These are phyloP conservation scores for Starmerella vitae DNA, from an alignment of 805 yeast species.

Conservation along the genomic window DNA sequence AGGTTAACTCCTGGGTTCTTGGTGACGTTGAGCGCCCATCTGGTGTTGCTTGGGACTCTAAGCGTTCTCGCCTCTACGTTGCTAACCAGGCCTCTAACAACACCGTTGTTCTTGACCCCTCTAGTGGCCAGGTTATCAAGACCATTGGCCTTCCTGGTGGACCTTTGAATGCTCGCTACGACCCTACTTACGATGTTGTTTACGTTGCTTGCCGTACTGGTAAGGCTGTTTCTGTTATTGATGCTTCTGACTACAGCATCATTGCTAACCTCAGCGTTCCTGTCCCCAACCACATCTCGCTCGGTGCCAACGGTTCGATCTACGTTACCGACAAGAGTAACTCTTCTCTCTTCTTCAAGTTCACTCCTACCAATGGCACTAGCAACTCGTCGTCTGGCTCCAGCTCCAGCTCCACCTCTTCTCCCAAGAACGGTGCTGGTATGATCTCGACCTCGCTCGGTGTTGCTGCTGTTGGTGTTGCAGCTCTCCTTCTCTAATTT, in stretches of 20 bases:
- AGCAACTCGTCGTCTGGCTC: background rate
- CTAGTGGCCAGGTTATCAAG: slow-evolving; percentile 2
- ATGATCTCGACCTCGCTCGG: slow-evolving; percentile 14
- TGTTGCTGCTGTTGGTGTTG: slow-evolving; percentile 16
- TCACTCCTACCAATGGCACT: slow-evolving; percentile 6
- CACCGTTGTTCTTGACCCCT: slow-evolving; percentile 11
- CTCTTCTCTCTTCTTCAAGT: slow-evolving; percentile 6
- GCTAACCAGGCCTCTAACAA: slow-evolving; percentile 12
- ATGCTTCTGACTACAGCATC: slow-evolving; percentile 8
- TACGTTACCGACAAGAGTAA: slow-evolving; percentile 11
- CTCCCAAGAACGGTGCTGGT: slow-evolving; percentile 14
- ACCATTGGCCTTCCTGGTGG: slow-evolving; percentile 6
- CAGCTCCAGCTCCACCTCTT: slow-evolving; percentile 5
- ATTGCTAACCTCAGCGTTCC: slow-evolving; percentile 7
- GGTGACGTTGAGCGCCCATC: slow-evolving; percentile 5
- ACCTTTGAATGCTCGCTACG: slow-evolving; percentile 11
- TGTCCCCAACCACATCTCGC: slow-evolving; percentile 12
- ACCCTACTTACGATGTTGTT: slow-evolving; percentile 11
- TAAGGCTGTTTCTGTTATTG: slow-evolving; percentile 10
- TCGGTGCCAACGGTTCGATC: slow-evolving; percentile 6
- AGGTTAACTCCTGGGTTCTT: slow-evolving; percentile 5
- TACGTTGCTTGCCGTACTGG: slow-evolving; percentile 12
- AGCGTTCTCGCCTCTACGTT: slow-evolving; percentile 9
- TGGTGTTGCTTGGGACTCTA: slow-evolving; percentile 12
- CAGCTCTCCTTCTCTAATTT: slow-evolving; percentile 13